A percentile compares a stretch with the other conserved stretches of the same genome.
These are phyloP conservation scores for Zychaea mexicana DNA, from an alignment of 371 early-diverging fungal genomes.

Conservation along the genomic window DNA sequence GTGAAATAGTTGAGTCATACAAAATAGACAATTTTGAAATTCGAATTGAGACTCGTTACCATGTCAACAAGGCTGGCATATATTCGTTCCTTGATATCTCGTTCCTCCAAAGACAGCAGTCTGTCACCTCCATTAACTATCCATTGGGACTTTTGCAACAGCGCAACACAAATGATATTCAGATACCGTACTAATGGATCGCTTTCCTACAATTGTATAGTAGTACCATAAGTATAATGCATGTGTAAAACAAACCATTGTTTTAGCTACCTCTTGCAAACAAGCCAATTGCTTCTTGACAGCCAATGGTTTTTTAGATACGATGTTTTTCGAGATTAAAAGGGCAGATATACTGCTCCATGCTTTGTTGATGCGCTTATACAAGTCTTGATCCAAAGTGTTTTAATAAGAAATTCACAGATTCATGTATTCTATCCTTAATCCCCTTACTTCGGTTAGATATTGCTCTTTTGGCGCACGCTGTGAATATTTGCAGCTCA, in stretches of 20 bases:
- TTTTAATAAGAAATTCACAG: neutral
- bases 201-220: neutral
- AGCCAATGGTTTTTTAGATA: conserved; percentile 3
- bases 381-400: neutral
- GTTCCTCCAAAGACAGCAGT: neutral
- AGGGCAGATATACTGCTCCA: neutral
- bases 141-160: conserved; percentile 7
- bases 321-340: neutral
- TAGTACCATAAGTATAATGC: neutral
- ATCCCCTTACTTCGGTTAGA: neutral
- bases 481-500: neutral
- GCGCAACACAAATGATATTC: neutral
- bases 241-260: neutral
- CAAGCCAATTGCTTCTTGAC: neutral
- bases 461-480: neutral
- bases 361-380: neutral
- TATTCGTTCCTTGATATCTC: neutral
- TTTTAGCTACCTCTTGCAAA: neutral
- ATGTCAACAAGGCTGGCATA: neutral
- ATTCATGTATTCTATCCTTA: neutral
- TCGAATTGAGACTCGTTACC: too few relatives aligned
- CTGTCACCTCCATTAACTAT: neutral
- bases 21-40: too few relatives aligned
- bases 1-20: neutral
- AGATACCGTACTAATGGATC: neutral